phyloP scores from a whole-genome alignment of 2,329 filamentous ascomycete genomes.

The Dryadomyces sulphureus region DNA sequence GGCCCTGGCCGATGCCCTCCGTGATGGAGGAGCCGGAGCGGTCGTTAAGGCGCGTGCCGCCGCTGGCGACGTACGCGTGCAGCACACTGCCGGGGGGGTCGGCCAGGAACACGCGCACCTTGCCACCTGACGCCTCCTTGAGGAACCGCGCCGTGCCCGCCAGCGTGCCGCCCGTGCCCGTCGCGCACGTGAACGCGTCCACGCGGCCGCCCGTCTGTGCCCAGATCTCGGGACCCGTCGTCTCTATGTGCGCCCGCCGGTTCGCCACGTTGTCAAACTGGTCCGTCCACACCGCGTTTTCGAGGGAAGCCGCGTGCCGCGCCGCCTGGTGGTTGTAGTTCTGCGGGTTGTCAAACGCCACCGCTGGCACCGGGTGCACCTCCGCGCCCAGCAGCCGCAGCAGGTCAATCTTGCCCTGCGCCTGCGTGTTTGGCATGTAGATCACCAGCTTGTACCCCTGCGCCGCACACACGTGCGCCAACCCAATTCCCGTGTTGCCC shows the following conservation, averaged over 20 bases:
- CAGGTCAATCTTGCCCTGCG: constrained; percentile 93
- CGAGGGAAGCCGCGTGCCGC: constrained; percentile 71
- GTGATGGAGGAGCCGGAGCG: constrained; percentile 80
- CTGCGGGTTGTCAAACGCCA: constrained; percentile 83
- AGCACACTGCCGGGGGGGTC: constrained; percentile 90
- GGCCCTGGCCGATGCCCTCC: constrained; percentile 92
- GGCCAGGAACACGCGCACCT: constrained; percentile 76
- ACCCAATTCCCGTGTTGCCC: constrained; percentile 93
- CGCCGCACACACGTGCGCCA: constrained; percentile 88
- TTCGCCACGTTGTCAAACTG: constrained; percentile 98
- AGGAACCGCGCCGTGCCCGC: constrained; percentile 80
- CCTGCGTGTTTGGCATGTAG: constrained; percentile 99
- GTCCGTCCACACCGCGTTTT: constrained; percentile 95
- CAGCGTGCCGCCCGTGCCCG: constrained; percentile 81
- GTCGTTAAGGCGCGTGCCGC: constrained; percentile 62
- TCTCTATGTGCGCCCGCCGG: constrained; percentile 86
- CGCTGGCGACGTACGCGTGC: constrained; percentile 78
- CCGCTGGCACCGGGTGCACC: constrained; percentile 89
- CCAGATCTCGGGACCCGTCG: constrained; percentile 96
- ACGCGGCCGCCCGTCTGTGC: constrained; percentile 71
- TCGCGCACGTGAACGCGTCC: constrained; percentile 91
- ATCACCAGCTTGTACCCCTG: constrained; percentile 92
- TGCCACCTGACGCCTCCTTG: constrained; percentile 65
- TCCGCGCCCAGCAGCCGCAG: constrained; percentile 82
- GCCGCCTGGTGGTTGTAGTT: constrained; percentile 98